Evolutionary conservation across 2,329 filamentous ascomycete species (phyloP).

Genomic region (Trichophyton mentagrophytes): DNA sequence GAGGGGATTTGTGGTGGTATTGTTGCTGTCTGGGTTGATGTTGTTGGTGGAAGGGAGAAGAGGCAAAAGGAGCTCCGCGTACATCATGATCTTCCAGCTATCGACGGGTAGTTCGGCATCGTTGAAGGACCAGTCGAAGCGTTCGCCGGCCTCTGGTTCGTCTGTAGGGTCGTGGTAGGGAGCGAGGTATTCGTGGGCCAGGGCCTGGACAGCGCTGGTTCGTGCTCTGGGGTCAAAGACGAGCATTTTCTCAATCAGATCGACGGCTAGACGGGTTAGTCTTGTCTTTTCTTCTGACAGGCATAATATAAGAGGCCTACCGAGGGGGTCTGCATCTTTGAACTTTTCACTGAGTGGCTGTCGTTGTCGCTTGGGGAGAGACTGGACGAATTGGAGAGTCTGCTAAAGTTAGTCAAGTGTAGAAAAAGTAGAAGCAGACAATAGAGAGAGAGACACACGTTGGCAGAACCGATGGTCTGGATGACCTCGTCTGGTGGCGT

Average conservation of each 20-base stretch:
- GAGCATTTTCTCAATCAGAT: constrained; percentile 89
- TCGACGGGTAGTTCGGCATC: constrained; percentile 94
- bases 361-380: constrained; percentile 83
- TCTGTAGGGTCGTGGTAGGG: constrained; percentile 97
- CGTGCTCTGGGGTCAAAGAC: constrained; percentile 98
- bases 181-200: constrained; percentile 84
- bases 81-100: constrained; percentile 99
- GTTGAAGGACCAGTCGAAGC: constrained; percentile 99
- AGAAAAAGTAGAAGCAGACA: not conserved
- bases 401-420: constrained; percentile 24
- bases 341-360: constrained; percentile 82
- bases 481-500: constrained; percentile 98
- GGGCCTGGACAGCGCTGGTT: constrained; percentile 71
- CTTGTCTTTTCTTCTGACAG: not conserved
- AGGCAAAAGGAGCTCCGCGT: constrained; percentile 26
- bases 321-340: constrained; percentile 78
- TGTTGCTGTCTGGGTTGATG: not conserved
- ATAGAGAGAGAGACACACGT: constrained; percentile 45
- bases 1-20: not conserved
- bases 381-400: constrained; percentile 96
- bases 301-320: constrained; percentile 35
- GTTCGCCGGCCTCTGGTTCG: constrained; percentile 88
- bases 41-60: constrained; percentile 5
- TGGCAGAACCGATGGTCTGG: constrained; percentile 95
- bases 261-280: constrained; percentile 51